phyloP scores from a whole-genome alignment of 768 basidiomycete species.

The Trichaptum fuscoviolaceum region DNA sequence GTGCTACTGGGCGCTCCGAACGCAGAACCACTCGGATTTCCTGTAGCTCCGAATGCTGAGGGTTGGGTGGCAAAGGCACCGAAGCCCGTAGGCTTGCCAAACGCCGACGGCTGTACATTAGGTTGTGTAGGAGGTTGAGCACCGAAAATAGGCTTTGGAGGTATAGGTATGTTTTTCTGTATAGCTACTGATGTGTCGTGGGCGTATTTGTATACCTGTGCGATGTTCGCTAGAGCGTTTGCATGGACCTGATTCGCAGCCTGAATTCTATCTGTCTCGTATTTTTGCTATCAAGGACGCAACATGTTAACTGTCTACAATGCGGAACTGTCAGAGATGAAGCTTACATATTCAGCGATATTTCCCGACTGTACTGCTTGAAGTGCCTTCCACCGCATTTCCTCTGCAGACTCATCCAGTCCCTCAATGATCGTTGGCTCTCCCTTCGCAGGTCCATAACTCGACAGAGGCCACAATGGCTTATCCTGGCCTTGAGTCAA shows the following conservation, averaged over 20 bases:
- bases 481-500: constrained; percentile 55
- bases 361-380: constrained; percentile 50
- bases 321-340: background rate
- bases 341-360: constrained; percentile 62
- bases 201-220: constrained; percentile 50
- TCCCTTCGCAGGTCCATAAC: constrained; percentile 70
- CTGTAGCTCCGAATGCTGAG: constrained; percentile 23
- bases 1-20: constrained; percentile 26
- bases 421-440: constrained; percentile 62
- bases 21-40: constrained; percentile 22
- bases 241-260: constrained; percentile 45
- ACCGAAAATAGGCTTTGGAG: constrained; percentile 5
- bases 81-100: constrained; percentile 14
- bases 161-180: constrained; percentile 24
- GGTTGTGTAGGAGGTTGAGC: background rate
- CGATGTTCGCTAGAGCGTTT: constrained; percentile 44
- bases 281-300: constrained; percentile 37
- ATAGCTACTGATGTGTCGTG: constrained; percentile 21
- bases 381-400: constrained; percentile 64
- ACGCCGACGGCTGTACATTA: background rate
- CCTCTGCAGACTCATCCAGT: constrained; percentile 73
- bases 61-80: constrained; percentile 17
- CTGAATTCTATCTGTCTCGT: constrained; percentile 51
- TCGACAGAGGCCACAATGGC: constrained; percentile 75
- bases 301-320: background rate